A percentile compares a stretch with the other conserved stretches of the same genome.
Evolutionary conservation across 768 basidiomycete genomes (phyloP).

Genomic region (Phylloporus rhodoxanthus): DNA sequence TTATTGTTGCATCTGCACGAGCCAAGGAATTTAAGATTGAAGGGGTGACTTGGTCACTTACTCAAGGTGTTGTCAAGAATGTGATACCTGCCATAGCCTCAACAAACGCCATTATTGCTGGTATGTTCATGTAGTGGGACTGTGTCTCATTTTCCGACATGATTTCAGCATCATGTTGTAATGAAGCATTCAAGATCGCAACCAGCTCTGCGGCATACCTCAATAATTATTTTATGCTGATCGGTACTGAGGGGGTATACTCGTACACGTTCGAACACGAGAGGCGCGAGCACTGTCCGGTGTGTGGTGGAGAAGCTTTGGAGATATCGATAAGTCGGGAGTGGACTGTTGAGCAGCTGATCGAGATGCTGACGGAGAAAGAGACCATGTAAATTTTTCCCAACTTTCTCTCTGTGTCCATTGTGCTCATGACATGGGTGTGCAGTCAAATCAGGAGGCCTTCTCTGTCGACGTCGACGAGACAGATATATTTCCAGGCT

Average conservation of each 20-base stretch:
- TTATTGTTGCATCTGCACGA: slow-evolving; percentile 68
- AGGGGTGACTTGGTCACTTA: slow-evolving; percentile 95
- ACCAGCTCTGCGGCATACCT: slow-evolving; percentile 91
- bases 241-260: slow-evolving; percentile 94
- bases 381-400: slow-evolving; percentile 74
- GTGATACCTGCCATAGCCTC: slow-evolving; percentile 99
- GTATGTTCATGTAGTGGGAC: slow-evolving; percentile 35
- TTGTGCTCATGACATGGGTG: slow-evolving; percentile 1
- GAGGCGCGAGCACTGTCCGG: slow-evolving; percentile 88
- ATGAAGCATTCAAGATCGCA: slow-evolving; percentile 98
- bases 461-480: slow-evolving; percentile 71
- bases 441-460: slow-evolving; percentile 94
- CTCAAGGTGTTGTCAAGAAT: slow-evolving; percentile 98
- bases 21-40: slow-evolving; percentile 96
- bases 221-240: slow-evolving; percentile 98
- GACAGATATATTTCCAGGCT: slow-evolving; percentile 87
- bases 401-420: slow-evolving; percentile 1
- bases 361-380: slow-evolving; percentile 80
- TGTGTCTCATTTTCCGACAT: slow-evolving; percentile 2
- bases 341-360: slow-evolving; percentile 77
- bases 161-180: slow-evolving; percentile 83
- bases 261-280: slow-evolving; percentile 97
- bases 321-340: slow-evolving; percentile 66
- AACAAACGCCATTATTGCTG: slow-evolving; percentile 97
- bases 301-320: slow-evolving; percentile 88